These are phyloP conservation scores for Neotropicomus parvogracilis DNA, from an alignment of 1,284 basidiomycete genomes.

Conservation along the genomic window DNA sequence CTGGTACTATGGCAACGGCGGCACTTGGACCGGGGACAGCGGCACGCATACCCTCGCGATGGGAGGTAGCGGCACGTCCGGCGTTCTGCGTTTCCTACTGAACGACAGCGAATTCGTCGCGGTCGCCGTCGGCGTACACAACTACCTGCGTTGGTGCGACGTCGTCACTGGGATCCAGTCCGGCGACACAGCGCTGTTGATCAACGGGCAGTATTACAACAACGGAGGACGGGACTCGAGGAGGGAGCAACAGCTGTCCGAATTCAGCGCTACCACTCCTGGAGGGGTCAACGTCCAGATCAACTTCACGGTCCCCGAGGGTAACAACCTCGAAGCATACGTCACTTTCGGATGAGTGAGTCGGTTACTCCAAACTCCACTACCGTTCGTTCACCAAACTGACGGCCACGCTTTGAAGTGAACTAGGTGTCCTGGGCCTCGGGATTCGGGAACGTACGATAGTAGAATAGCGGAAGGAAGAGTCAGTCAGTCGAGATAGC, in stretches of 20 bases:
- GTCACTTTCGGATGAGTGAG: slow-evolving; percentile 13
- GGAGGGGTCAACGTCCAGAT: slow-evolving; percentile 5
- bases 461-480: too few species aligned
- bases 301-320: background rate
- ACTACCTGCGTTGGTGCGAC: slow-evolving; percentile 40
- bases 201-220: slow-evolving; percentile 34
- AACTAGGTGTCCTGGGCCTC: too few species aligned
- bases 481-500: too few species aligned
- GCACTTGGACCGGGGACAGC: slow-evolving; percentile 30
- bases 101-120: slow-evolving; percentile 33
- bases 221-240: background rate
- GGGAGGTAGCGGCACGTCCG: slow-evolving; percentile 38
- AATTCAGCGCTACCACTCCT: slow-evolving; percentile 9
- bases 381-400: too few species aligned
- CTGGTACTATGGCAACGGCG: slow-evolving; percentile 31
- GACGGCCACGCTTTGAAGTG: too few species aligned
- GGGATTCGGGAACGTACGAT: too few species aligned
- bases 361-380: background rate
- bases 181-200: slow-evolving; percentile 25
- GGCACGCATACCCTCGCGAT: slow-evolving; percentile 31
- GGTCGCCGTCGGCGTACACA: slow-evolving; percentile 39
- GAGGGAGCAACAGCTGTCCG: slow-evolving; percentile 23
- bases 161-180: slow-evolving; percentile 2
- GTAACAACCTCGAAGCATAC: slow-evolving; percentile 10
- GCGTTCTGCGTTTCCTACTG: slow-evolving; percentile 35